Base-by-base conservation (phyloP, 345 rosid genomes). In the Moricandia arvensis region DNA sequence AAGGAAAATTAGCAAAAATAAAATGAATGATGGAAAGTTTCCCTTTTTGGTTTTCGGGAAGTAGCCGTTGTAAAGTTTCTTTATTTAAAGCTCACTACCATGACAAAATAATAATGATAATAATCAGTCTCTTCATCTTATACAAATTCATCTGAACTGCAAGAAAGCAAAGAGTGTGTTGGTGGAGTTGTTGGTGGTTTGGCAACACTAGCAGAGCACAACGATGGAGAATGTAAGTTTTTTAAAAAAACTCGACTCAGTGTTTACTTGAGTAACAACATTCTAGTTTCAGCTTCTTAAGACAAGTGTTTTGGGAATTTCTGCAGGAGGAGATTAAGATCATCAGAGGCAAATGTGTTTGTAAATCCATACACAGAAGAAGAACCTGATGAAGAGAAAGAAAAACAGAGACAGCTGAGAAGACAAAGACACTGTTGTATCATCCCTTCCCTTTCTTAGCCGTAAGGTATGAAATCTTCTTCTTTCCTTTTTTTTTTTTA, bases 61-160 rank as follows among this genome's bases (percentile, higher is more conserved):
- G 24, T 21, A 21, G 24, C 24, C 24, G 24, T 21, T 21, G 24
- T 21, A 21, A 21, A 21, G 24, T 21, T 21, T 21, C 24, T 21
- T 21, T 21, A 21, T 21, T 21, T 21, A 21, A 21, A 21, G 24
- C 24, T 21, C 24, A 21, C 24, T 21, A 21, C 24, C 24, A 21
- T 21, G 24, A 21, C 24, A 29, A 29, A 29, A 21, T 21, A 21
- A 21, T 21, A 21, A 21, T 21, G 24, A 21, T 21, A 29, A 29
- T 29, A 29, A 29, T 29, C 31, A 29, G 31, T 29, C 31, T 29
- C 31, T 95, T 95, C 84, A 89, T 95, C 75, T 84, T 95, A 26
- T 95, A 95, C 88, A 95, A 95, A 79, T 95, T 97, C 96, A 95
- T 87, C 86, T 95, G 69, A 89, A 95, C 87, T 91, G 78, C 72